Evolutionary conservation across 106 monocot species (phyloP), one percentile per base, ranked within the genome.

Genomic region (Acanthochlamys bracteata): DNA sequence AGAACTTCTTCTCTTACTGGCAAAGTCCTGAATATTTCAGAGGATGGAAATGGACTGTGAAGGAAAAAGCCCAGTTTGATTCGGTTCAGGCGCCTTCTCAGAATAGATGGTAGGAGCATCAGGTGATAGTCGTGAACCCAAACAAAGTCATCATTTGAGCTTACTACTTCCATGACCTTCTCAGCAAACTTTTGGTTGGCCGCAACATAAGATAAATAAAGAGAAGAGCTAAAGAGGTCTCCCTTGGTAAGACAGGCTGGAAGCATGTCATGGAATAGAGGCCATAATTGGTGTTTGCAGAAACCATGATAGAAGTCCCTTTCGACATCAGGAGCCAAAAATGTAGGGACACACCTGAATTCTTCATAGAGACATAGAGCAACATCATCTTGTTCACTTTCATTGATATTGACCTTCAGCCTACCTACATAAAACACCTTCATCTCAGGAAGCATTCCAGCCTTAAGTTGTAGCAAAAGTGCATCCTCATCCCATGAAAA

Each of bases 111-210:
- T 24, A 93, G 80, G 2, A 72, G 80, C 86, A 93, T 86, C 20
- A 93, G 83, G 43, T 93, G 93, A 62, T 93, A 93, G 57, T 93
- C 93, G 24, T 93, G 93, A 43, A 86, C 76, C 93, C 93, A 93
- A 10, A 93, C 89, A 24, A 59, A 89, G 65, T 93, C 93, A 15
- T 81, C 79, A 26, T 93, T 76, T 2, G 93, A 80, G 59, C 78
- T 81, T 14, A 93, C 63, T 42, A 81, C 86, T 67, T 89, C 86
- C 4, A 89, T 65, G 12, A 93, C 79, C 33, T 69, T 73, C 70
- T 93, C 71, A 9, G 84, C 80, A 65, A 93, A 93, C 55, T 83
- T 60, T 42, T 81, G 85, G 60, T 89, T 93, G 4, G 79, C 89
- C 10, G 77, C 64, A 0, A 93, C 78, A 24, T 89, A 93, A 0